Evolutionary conservation across 1,284 basidiomycete species (phyloP).

Genomic region (Mycosarcoma maydis): DNA sequence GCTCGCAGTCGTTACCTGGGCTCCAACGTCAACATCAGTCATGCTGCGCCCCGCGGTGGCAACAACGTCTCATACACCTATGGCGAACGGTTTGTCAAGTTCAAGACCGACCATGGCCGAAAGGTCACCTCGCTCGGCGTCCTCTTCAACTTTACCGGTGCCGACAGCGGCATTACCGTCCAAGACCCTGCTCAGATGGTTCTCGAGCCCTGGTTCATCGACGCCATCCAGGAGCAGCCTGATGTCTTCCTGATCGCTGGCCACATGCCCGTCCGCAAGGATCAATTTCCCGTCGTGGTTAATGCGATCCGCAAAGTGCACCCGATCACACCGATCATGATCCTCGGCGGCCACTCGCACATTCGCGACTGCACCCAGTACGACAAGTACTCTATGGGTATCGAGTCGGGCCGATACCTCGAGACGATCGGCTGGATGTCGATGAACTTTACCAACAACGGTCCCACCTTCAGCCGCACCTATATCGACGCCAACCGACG

Average conservation of each 20-base stretch:
- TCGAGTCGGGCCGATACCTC: constrained; percentile 61
- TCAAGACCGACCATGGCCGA: constrained; percentile 36
- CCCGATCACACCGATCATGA: constrained; percentile 54
- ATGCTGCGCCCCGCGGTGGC: constrained; percentile 24
- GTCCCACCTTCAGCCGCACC: constrained; percentile 67
- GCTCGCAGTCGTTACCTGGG: constrained; percentile 49
- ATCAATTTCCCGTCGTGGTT: constrained; percentile 54
- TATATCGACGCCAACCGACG: constrained; percentile 70
- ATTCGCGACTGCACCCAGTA: constrained; percentile 60
- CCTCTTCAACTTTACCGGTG: constrained; percentile 58
- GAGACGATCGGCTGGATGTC: constrained; percentile 50
- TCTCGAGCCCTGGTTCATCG: constrained; percentile 59
- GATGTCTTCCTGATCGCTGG: constrained; percentile 62
- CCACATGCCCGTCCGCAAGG: constrained; percentile 62
- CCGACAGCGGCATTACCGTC: constrained; percentile 53
- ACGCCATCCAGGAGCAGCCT: constrained; percentile 44
- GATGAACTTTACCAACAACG: constrained; percentile 41
- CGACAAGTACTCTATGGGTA: constrained; percentile 52
- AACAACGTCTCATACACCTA: constrained; percentile 43
- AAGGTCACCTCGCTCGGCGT: constrained; percentile 51
- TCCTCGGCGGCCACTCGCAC: constrained; percentile 62
- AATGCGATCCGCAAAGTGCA: constrained; percentile 56
- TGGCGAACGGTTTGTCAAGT: constrained; percentile 52
- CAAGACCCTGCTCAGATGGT: constrained; percentile 58
- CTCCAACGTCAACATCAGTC: constrained; percentile 55